Evolutionary conservation across 805 yeast genomes (phyloP), one percentile per base, ranked within the genome.

Genomic region (Candida suzukii): DNA sequence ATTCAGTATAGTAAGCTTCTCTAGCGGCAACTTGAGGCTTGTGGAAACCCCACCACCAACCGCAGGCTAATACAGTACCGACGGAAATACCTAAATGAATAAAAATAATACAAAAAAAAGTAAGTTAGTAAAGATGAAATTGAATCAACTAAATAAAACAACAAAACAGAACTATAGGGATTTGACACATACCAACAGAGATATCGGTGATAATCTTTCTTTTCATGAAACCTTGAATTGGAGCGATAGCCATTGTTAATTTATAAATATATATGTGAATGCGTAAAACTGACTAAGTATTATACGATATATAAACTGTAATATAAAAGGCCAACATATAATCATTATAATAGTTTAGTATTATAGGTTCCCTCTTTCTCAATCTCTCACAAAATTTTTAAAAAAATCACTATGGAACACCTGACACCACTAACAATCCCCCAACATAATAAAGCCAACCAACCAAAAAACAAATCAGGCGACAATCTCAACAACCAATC

Each of bases 11-110:
- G 78, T 78, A 88, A 44, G 76, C 80, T 65, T 90, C 97, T 76
- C 96, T 85, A 58, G 69, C 73, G 51, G 73, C 73, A 43, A 86
- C 83, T 46, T 71, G 53, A 29, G 80, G 76, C 71, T 76, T 80
- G 83, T 90, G 97, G 77, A 67, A 71, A 24, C 78, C 85, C 76
- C 80, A 78, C 87, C 95, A 83, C 93, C 91, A 88, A 67, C 73
- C 75, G 49, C 73, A 69, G 46, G 82, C 88, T 57, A 79, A 74
- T 31, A 63, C 75, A 31, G 54, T 44, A 46, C 68, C 68, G 25
- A 63, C 37, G 12, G 58, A 40, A 39, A 44, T 20, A 41, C 61
- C 62, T 55, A 30, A 31, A 22, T 37, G 29, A 35, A 31, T 35
- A 35, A 30, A 17, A 14, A 6, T 16, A 13, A 5, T 2, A 16